Percentiles rank a stretch among this genome's conserved stretches.
phyloP scores from a whole-genome alignment of 495 filamentous ascomycete species.

The Aspergillus incahuasiensis region DNA sequence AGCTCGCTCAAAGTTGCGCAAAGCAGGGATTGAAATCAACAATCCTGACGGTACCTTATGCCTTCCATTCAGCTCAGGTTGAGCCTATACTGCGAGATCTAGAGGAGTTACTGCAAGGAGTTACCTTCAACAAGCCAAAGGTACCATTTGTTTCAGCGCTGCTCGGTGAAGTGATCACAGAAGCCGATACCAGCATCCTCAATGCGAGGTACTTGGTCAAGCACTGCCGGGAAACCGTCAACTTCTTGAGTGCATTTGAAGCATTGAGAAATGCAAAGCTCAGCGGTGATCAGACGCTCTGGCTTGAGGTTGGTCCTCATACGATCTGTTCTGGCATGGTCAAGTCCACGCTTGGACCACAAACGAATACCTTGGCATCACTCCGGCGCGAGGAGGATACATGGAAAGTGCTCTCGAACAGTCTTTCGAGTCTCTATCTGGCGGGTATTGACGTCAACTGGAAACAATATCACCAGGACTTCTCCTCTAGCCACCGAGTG shows the following conservation, averaged over 20 bases:
- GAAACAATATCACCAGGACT: slow-evolving; percentile 76
- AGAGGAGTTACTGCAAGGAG: slow-evolving; percentile 49
- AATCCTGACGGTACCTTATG: slow-evolving; percentile 64
- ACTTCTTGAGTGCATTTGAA: slow-evolving; percentile 63
- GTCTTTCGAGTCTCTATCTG: slow-evolving; percentile 56
- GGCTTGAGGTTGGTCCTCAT: slow-evolving; percentile 67
- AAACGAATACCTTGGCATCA: slow-evolving; percentile 55
- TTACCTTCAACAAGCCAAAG: slow-evolving; percentile 55
- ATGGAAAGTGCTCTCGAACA: slow-evolving; percentile 61
- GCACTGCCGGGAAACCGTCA: slow-evolving; percentile 68
- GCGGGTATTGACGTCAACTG: slow-evolving; percentile 67
- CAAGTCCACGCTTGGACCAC: slow-evolving; percentile 57
- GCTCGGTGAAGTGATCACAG: slow-evolving; percentile 52
- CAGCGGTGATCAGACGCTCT: slow-evolving; percentile 41
- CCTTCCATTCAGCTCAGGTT: slow-evolving; percentile 75
- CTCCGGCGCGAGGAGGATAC: slow-evolving; percentile 50
- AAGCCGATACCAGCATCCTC: slow-evolving; percentile 47
- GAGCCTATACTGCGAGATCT: slow-evolving; percentile 65
- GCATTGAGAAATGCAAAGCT: slow-evolving; percentile 46
- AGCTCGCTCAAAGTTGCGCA: slow-evolving; percentile 52
- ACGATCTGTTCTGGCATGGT: slow-evolving; percentile 66
- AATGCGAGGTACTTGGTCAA: slow-evolving; percentile 55
- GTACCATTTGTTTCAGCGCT: slow-evolving; percentile 72
- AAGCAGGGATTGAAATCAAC: slow-evolving; percentile 56
- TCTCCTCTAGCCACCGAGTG: slow-evolving; percentile 53